Conservation (phyloP, 2,329 filamentous ascomycete species). For the Elsinoe batatas region DNA sequence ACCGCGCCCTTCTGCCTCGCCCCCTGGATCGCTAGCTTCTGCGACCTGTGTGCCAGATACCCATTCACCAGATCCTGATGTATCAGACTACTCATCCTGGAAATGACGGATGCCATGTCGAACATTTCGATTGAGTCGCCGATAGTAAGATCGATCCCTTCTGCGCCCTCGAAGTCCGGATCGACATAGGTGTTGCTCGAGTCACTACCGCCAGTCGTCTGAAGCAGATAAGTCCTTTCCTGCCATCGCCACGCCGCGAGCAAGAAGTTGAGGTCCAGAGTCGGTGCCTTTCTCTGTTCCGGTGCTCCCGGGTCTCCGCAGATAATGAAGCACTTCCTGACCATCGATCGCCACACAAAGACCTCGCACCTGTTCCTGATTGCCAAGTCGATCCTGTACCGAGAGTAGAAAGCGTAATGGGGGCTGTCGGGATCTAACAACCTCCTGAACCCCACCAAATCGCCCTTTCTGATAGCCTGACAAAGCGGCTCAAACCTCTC, state of each 20-base stretch:
- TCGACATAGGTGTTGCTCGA: constrained; percentile 28
- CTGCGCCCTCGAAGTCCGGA: constrained; percentile 34
- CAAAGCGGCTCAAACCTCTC: constrained; percentile 66
- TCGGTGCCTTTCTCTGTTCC: constrained; percentile 53
- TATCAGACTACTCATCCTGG: constrained; percentile 64
- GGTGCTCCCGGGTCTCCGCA: constrained; percentile 60
- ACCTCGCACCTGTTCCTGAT: constrained; percentile 69
- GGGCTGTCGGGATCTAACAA: constrained; percentile 47
- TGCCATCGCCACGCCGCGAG: constrained; percentile 54
- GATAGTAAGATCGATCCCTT: constrained; percentile 10
- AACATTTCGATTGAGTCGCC: constrained; percentile 25
- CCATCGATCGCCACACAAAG: constrained; percentile 73
- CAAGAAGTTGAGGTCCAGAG: constrained; percentile 62
- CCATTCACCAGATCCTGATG: constrained; percentile 74
- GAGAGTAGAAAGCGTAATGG: constrained; percentile 63
- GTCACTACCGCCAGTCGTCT: constrained; percentile 21
- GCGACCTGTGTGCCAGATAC: constrained; percentile 68
- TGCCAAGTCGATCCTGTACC: constrained; percentile 64
- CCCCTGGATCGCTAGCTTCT: constrained; percentile 73
- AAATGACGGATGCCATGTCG: constrained; percentile 60
- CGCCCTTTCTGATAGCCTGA: constrained; percentile 59
- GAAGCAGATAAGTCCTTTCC: constrained; percentile 39
- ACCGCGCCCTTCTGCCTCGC: constrained; percentile 47
- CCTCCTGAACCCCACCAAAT: constrained; percentile 63
- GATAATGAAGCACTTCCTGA: constrained; percentile 66